Percentiles rank a stretch among this genome's conserved stretches.
Conservation (phyloP, 2,329 filamentous ascomycete species). For the Ilyonectria destructans region DNA sequence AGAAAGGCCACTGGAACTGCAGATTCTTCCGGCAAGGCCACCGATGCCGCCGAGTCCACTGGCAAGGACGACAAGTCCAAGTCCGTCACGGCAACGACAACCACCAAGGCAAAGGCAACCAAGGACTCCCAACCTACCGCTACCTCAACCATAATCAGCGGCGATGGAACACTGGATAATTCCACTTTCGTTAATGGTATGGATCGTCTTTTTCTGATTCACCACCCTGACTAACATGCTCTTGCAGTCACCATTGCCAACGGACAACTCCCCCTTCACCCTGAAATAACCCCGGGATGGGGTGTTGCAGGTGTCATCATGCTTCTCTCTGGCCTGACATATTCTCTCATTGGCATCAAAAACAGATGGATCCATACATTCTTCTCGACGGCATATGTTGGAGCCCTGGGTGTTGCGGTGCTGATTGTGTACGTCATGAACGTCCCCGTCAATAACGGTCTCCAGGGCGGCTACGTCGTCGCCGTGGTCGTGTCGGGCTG, state of each 20-base stretch:
- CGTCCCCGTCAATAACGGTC: conserved; percentile 79
- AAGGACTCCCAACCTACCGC: conserved; percentile 37
- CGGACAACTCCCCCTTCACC: conserved; percentile 79
- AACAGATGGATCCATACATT: conserved; percentile 86
- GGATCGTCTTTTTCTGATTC: conserved; percentile 15
- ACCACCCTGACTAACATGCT: conserved; percentile 19
- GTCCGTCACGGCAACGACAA: conserved; percentile 31
- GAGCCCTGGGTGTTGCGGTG: conserved; percentile 82
- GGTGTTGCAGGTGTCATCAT: conserved; percentile 85
- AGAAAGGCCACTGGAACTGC: conserved; percentile 35
- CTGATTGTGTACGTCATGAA: conserved; percentile 92
- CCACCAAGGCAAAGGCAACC: conserved; percentile 35
- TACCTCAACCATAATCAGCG: conserved; percentile 37
- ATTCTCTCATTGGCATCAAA: conserved; percentile 87
- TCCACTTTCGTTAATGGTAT: conserved; percentile 56
- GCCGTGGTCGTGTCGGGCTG: conserved; percentile 82
- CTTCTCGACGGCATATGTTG: conserved; percentile 83
- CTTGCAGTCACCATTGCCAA: conserved; percentile 62
- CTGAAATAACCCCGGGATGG: conserved; percentile 85
- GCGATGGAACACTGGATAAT: conserved; percentile 46
- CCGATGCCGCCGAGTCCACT: conserved; percentile 28
- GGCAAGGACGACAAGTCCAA: conserved; percentile 4
- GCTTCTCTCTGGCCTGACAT: conserved; percentile 78
- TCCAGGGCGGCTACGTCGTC: conserved; percentile 91
- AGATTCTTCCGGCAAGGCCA: conserved; percentile 29